These are phyloP conservation scores for Tolypocladium guangdongense DNA, from an alignment of 2,329 filamentous ascomycete species.

Conservation along the genomic window DNA sequence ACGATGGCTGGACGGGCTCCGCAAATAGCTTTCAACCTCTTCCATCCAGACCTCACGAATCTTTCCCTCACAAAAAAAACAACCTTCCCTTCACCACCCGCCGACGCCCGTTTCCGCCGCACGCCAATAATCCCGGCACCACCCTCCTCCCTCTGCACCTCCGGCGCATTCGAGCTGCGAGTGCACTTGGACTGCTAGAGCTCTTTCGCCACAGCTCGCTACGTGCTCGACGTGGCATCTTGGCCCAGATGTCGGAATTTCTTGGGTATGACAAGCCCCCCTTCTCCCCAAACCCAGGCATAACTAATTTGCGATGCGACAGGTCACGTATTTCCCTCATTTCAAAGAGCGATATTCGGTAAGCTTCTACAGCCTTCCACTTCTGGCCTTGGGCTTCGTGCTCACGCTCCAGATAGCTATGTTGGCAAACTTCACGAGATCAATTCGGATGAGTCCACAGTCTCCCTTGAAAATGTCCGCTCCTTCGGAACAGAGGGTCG, in stretches of 20 bases:
- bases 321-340: conserved; percentile 89
- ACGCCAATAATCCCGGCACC: background rate
- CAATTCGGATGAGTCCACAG: conserved; percentile 93
- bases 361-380: conserved; percentile 24
- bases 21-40: conserved; percentile 15
- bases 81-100: conserved; percentile 4
- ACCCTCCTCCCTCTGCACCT: background rate
- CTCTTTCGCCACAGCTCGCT: conserved; percentile 18
- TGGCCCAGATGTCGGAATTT: conserved; percentile 45
- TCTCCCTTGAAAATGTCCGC: conserved; percentile 90
- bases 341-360: conserved; percentile 96
- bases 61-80: conserved; percentile 20
- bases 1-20: conserved; percentile 13
- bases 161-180: conserved; percentile 2
- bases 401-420: conserved; percentile 53
- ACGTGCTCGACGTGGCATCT: conserved; percentile 30
- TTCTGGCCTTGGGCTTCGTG: conserved; percentile 4
- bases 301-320: background rate
- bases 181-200: conserved; percentile 10
- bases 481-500: conserved; percentile 93
- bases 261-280: conserved; percentile 35
- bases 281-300: background rate
- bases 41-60: conserved; percentile 18
- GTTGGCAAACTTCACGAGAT: conserved; percentile 94
- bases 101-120: background rate